These are phyloP conservation scores for Porcisia hertigi DNA, from an alignment of 208 protist species.

Conservation along the genomic window DNA sequence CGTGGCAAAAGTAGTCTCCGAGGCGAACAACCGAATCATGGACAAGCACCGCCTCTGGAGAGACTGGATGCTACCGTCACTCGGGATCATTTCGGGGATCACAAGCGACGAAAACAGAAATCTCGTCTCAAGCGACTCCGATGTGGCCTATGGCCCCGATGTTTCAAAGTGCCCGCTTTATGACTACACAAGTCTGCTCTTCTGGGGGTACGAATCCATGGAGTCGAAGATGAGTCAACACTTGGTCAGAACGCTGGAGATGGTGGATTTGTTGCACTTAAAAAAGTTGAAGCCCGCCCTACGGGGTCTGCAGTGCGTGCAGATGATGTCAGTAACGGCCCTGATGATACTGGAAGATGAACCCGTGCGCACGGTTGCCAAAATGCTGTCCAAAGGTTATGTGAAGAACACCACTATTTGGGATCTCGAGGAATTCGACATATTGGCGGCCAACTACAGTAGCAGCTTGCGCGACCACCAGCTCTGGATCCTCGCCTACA, in stretches of 20 bases:
- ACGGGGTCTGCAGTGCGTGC: conserved; percentile 28
- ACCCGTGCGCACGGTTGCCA: conserved; percentile 18
- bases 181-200: conserved; percentile 13
- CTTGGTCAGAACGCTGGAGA: conserved; percentile 8
- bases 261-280: conserved; percentile 17
- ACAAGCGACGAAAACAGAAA: not conserved
- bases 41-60: conserved; percentile 31
- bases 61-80: conserved; percentile 15
- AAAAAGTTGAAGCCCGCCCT: conserved; percentile 7
- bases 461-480: conserved; percentile 10
- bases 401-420: conserved; percentile 12
- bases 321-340: conserved; percentile 19
- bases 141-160: conserved; percentile 7
- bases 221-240: not conserved
- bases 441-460: conserved; percentile 11
- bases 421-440: conserved; percentile 15
- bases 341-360: conserved; percentile 35
- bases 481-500: conserved; percentile 27
- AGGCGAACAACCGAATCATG: conserved; percentile 26
- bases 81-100: conserved; percentile 14
- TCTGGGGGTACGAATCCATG: conserved; percentile 15
- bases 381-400: conserved; percentile 5
- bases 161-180: conserved; percentile 4
- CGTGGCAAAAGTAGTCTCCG: conserved; percentile 9
- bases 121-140: not conserved